Evolutionary conservation across 2,329 filamentous ascomycete genomes (phyloP).

Genomic region (Falciphora oryzae): DNA sequence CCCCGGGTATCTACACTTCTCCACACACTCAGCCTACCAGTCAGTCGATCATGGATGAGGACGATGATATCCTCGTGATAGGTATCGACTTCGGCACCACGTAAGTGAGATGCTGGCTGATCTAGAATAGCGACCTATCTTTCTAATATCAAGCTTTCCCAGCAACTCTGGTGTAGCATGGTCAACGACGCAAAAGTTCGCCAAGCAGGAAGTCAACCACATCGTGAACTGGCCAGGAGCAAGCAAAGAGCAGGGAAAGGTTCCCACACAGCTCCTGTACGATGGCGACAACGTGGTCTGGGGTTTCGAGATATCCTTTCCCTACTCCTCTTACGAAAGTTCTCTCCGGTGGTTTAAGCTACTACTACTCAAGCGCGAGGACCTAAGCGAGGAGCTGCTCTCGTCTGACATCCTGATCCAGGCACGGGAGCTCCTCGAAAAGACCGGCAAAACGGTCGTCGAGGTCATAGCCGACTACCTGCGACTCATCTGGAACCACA

Average conservation of each 20-base stretch:
- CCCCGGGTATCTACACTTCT: no score
- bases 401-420: neutral
- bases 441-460: conserved; percentile 15
- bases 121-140: neutral
- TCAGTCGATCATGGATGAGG: neutral
- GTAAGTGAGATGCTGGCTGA: neutral
- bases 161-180: conserved; percentile 6
- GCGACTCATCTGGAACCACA: conserved; percentile 26
- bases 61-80: neutral
- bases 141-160: neutral
- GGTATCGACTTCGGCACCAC: conserved; percentile 9
- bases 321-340: neutral
- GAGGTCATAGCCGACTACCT: conserved; percentile 28
- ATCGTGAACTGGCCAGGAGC: conserved; percentile 1
- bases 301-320: conserved; percentile 1
- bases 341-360: conserved; percentile 10
- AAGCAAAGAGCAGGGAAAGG: neutral
- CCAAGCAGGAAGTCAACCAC: neutral
- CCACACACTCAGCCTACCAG: no score
- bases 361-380: neutral
- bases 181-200: conserved; percentile 3
- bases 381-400: neutral
- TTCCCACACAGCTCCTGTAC: conserved; percentile 3
- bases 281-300: neutral
- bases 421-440: neutral